Evolutionary conservation across 148 eudicot genomes (phyloP).

Genomic region (Arctostaphylos glauca): DNA sequence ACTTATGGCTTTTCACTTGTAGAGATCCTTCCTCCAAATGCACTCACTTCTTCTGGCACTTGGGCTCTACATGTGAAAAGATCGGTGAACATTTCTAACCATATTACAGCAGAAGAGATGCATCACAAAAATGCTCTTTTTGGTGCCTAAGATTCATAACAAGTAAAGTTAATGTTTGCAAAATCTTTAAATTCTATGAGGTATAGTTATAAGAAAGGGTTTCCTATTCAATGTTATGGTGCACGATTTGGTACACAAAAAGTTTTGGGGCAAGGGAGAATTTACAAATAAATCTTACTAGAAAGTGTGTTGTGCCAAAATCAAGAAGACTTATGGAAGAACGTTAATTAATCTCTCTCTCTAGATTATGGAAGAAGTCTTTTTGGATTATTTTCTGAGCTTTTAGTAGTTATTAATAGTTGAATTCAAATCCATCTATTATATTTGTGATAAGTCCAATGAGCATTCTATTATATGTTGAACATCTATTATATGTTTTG

Average conservation of each 20-base stretch:
- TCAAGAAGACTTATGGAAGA: no score
- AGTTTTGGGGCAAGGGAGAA: neutral
- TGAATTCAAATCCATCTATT: no score
- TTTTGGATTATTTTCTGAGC: no score
- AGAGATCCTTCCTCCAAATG: neutral
- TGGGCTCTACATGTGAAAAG: constrained; percentile 23
- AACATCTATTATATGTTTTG: no score
- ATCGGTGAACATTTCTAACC: neutral
- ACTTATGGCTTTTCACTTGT: neutral
- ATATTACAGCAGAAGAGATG: neutral
- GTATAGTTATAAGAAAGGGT: neutral
- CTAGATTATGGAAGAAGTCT: no score
- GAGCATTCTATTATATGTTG: no score
- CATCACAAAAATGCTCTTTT: neutral
- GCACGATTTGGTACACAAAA: neutral
- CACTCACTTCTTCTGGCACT: constrained; percentile 33
- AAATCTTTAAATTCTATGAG: neutral
- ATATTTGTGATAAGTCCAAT: no score
- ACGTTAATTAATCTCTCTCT: no score
- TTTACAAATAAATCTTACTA: neutral
- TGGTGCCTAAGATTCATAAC: neutral
- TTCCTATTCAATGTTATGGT: neutral
- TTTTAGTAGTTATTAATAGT: no score
- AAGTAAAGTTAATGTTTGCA: neutral
- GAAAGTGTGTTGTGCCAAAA: no score